Conservation (phyloP, 1,139 yeast genomes). For the Yamadazyma pseudoaaseri region DNA sequence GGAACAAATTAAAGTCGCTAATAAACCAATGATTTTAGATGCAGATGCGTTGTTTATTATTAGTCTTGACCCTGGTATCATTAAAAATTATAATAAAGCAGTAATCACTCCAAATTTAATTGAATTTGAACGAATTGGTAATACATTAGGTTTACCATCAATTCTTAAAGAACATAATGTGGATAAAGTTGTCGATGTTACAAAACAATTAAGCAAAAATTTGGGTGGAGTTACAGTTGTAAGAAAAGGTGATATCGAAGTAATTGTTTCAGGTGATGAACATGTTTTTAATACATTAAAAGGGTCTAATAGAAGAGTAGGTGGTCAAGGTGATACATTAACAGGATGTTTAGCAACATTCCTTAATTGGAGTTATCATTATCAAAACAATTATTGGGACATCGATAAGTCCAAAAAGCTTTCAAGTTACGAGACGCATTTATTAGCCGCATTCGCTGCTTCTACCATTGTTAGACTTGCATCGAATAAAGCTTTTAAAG, state of each 20-base stretch:
- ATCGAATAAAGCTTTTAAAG: conserved; percentile 60
- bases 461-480: conserved; percentile 67
- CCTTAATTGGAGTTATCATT: conserved; percentile 50
- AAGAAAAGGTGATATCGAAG: conserved; percentile 69
- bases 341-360: conserved; percentile 45
- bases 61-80: conserved; percentile 52
- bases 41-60: conserved; percentile 82
- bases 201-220: conserved; percentile 47
- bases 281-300: conserved; percentile 36
- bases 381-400: conserved; percentile 57
- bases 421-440: conserved; percentile 36
- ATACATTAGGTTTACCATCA: conserved; percentile 34
- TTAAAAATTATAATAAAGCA: conserved; percentile 52
- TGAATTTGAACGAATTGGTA: conserved; percentile 71
- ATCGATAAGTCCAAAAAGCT: conserved; percentile 20
- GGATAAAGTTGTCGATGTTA: conserved; percentile 24
- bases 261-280: conserved; percentile 52
- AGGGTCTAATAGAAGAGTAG: conserved; percentile 59
- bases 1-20: conserved; percentile 48
- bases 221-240: conserved; percentile 67
- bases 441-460: conserved; percentile 77
- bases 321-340: conserved; percentile 51
- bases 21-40: conserved; percentile 73
- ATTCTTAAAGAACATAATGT: conserved; percentile 24
- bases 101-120: conserved; percentile 86